phyloP scores from a whole-genome alignment of 257 asterid species.

The Nicotiana tabacum region DNA sequence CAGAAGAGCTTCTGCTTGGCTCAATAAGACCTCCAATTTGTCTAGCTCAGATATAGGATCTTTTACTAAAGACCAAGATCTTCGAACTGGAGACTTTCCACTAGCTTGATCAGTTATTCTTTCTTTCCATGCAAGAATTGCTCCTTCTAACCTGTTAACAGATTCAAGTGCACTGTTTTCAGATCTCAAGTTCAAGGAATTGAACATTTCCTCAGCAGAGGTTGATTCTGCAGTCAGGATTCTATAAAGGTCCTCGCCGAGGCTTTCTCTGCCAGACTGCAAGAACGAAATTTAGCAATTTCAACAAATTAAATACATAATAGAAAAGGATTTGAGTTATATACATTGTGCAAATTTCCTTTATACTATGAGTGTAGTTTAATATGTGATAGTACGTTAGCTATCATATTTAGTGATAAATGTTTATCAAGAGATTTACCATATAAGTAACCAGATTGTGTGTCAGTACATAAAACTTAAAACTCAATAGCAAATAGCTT shows the following conservation, averaged over 20 bases:
- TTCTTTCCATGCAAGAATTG: slow-evolving; percentile 63
- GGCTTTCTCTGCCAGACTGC: slow-evolving; percentile 74
- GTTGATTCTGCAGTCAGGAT: slow-evolving; percentile 40
- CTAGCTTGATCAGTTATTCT: slow-evolving; percentile 37
- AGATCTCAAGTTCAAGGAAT: slow-evolving; percentile 52
- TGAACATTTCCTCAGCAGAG: slow-evolving; percentile 46
- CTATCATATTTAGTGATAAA: neutral
- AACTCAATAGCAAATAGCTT: neutral
- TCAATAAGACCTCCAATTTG: slow-evolving; percentile 33
- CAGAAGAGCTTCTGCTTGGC: slow-evolving; percentile 47
- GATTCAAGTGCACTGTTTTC: slow-evolving; percentile 66
- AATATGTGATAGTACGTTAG: neutral
- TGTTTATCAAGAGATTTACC: neutral
- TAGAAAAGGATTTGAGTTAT: neutral
- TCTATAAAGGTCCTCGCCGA: slow-evolving; percentile 68
- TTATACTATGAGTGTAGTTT: neutral
- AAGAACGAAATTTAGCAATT: neutral
- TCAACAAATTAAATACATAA: neutral
- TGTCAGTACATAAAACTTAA: neutral
- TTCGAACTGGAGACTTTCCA: slow-evolving; percentile 58
- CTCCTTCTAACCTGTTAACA: slow-evolving; percentile 67
- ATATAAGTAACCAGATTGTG: neutral
- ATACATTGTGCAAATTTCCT: neutral
- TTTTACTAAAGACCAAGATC: slow-evolving; percentile 74
- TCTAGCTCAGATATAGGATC: slow-evolving; percentile 65